These are phyloP conservation scores for Garcia nutans DNA, from an alignment of 345 rosid genomes.

Conservation along the genomic window DNA sequence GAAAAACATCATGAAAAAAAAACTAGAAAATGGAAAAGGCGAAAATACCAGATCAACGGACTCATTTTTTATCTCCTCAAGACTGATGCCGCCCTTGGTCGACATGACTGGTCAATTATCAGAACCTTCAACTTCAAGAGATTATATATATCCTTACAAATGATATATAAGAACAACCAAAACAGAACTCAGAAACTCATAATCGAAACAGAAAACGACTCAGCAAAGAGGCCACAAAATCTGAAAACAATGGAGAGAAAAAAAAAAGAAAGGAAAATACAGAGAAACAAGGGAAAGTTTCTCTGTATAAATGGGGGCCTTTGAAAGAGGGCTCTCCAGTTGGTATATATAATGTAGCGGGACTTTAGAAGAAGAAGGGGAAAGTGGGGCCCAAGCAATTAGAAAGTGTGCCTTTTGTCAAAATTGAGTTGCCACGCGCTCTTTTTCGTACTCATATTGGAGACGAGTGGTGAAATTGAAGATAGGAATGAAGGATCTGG, in stretches of 20 bases:
- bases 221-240: neutral
- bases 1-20: neutral
- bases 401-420: constrained; percentile 6
- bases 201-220: neutral
- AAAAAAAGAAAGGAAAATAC: neutral
- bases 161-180: neutral
- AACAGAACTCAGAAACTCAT: neutral
- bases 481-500: no score
- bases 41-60: constrained; percentile 65
- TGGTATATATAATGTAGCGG: constrained; percentile 2
- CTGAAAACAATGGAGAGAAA: neutral
- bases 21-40: neutral
- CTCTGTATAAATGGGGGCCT: neutral
- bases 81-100: constrained; percentile 42
- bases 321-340: neutral
- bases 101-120: constrained; percentile 21
- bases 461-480: neutral
- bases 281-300: neutral
- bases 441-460: neutral
- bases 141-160: no score
- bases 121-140: no score
- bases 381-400: neutral
- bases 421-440: constrained; percentile 14
- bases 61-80: constrained; percentile 68
- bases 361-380: neutral